Evolutionary conservation across 225 moss, liverwort and hornwort genomes (phyloP).

Genomic region (Sphagnum tenellum): DNA sequence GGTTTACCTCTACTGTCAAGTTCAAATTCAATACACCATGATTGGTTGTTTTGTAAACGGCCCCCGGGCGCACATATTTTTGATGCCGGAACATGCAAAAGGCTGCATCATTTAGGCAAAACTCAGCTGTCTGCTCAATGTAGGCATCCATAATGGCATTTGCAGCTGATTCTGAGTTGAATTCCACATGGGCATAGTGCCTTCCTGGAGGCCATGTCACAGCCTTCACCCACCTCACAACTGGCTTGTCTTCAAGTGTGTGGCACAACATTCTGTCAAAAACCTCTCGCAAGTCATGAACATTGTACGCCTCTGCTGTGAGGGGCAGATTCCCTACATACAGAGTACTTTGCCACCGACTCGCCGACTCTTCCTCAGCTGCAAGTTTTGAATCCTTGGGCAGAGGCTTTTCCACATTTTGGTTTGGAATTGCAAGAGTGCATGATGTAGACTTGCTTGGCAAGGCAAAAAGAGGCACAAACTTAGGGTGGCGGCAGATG

Average conservation of each 20-base stretch:
- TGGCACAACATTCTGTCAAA: slow-evolving; percentile 3
- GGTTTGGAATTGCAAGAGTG: background rate
- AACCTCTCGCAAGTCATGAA: background rate
- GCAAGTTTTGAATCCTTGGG: slow-evolving; percentile 2
- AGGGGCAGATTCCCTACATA: slow-evolving; percentile 4
- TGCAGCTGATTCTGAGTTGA: slow-evolving; percentile 5
- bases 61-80: slow-evolving; percentile 11
- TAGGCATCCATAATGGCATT: slow-evolving; percentile 9
- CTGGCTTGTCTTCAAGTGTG: background rate
- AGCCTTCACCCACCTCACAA: slow-evolving; percentile 1
- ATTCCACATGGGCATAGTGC: slow-evolving; percentile 6
- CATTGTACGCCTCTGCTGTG: slow-evolving; percentile 5
- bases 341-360: slow-evolving; percentile 1
- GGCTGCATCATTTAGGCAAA: slow-evolving; percentile 7
- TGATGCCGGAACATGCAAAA: slow-evolving; percentile 9
- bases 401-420: background rate
- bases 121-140: slow-evolving; percentile 5
- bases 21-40: background rate
- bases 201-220: slow-evolving; percentile 12
- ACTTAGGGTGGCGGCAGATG: slow-evolving; percentile 9
- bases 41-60: slow-evolving; percentile 2
- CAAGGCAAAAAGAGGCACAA: slow-evolving; percentile 10
- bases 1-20: background rate
- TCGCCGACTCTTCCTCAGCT: background rate
- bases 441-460: background rate